Base-by-base conservation (phyloP, 305 asterid genomes). In the Striga hermonthica region DNA sequence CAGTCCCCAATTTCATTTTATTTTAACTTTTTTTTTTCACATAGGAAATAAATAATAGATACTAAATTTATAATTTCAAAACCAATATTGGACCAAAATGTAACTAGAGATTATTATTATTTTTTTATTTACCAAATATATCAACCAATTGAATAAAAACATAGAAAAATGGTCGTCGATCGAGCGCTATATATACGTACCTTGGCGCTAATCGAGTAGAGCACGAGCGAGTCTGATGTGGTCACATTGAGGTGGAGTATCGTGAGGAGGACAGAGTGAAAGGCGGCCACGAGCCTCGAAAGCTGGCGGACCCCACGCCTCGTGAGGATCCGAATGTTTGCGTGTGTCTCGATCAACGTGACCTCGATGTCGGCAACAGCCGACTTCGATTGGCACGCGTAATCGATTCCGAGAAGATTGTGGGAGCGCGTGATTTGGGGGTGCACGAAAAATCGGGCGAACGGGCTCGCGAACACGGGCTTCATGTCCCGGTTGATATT, bases 191-290 rank as follows among this genome's bases (percentile, higher is more conserved):
- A 22, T 22, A 22, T 22, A 22, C 31, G 31, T 8, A 90, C 97
- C 97, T 90, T 90, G 56, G 92, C 90, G 54, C 95, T 90, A 49
- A 90, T 79, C 43, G 97, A 90, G 80, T 90, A 90, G 67, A 90
- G 92, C 53, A 88, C 96, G 70, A 84, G 78, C 3, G 85, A 77
- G 74, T 88, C 90, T 41, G 86, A 74, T 4, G 96, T 81, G 66
- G 92, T 83, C 71, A 88, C 85, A 57, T 84, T 87, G 73, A 90
- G 96, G 80, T 90, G 97, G 45, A 90, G 95, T 15, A 88, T 78
- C 58, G 80, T 67, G 58, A 90, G 88, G 43, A 70, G 66, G 61
- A 87, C 52, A 3, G 92, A 68, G 31, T 86, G 92, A 15, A 90
- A 82, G 0, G 85, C 80, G 15, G 83, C 83, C 37, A 88, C 92